Base-by-base conservation (phyloP, 345 rosid species). In the Sonneratia caseolaris region DNA sequence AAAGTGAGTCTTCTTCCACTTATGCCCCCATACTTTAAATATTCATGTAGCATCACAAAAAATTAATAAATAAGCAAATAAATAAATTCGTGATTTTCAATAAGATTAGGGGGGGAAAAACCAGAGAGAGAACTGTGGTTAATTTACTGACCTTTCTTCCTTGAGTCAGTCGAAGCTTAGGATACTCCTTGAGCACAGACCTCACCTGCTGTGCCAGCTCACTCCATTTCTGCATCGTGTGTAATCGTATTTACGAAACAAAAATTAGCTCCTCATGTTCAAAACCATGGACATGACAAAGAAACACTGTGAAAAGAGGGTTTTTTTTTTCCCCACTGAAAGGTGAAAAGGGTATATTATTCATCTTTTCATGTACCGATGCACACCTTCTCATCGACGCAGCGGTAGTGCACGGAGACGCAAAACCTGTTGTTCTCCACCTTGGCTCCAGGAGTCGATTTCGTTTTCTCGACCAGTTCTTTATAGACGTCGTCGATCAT, bases 381-480 rank as follows among this genome's bases (percentile, higher is more conserved):
- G 5, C 13, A 57, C 76, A 91, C 98, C 84, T 84, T 83, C 77
- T 95, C 98, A 2, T 89, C 90, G 4, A 95, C 99, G 55, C 97
- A 76, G 8, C 99, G 88, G 74, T 82, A 95, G 76, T 95, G 99
- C 16, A 95, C 97, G 38, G 99, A 90, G 51, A 89, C 62, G 61
- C 97, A 92, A 66, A 92, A 95, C 81, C 86, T 90, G 84, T 95
- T 93, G 83, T 92, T 83, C 79, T 95, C 99, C 22, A 95, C 90
- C 80, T 66, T 83, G 3, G 88, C 96, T 76, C 99, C 97, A 0
- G 87, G 84, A 22, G 84, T 87, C 16, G 87, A 79, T 81, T 84
- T 89, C 12, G 96, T 92, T 59, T 83, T 88, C 75, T 89, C 93
- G 24, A 84, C 49, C 56, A 95, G 76, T 61, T 80, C 72, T 64